Base-by-base conservation (phyloP, 2,329 filamentous ascomycete species). In the Penicillium hesseltinei region DNA sequence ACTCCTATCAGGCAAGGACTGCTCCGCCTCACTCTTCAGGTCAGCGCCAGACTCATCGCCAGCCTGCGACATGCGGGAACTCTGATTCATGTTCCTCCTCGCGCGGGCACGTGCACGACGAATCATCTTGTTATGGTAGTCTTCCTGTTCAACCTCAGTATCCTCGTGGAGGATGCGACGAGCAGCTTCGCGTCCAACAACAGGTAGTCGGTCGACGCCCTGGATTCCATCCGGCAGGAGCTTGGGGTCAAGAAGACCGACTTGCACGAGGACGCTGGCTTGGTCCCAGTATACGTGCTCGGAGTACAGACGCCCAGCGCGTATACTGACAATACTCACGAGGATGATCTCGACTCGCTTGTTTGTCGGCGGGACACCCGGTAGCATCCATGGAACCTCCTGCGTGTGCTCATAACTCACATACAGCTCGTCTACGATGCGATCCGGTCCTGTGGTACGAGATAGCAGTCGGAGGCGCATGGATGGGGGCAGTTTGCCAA, bases 201-300 rank as follows among this genome's bases (percentile, higher is more conserved):
- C 73, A 17, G 77, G 77, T 27, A 79, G 51, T 27, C 71, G 67
- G 31, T 74, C 70, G 7, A 76, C 69, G 2, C 72, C 73, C 4
- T 71, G 64, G 7, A 81, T 72, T 2, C 79, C 70, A 39, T 77
- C 70, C 0, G 82, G 81, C 21, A 85, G 75, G 11, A 81, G 65
- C 56, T 83, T 82, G n/a, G 82, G 78, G 71, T 85, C 82, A 49
- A 86, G 57, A 57, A 86, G 64, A 0, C 84, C 84, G 0, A 84
- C 74, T 66, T 86, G 84, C 44, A 85, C 80, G 15, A 87, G 68
- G 8, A 86, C 83, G 47, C 77, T 81, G 10, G 84, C 84, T 63
- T 87, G 84, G 62, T 86, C 84, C 84, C 84, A 87, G 66, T 86
- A 86, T 4, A 85, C 71, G 51, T 84, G 78, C 67, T 87, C 84